Conservation (phyloP, 345 rosid species). For the Kandelia obovata region DNA sequence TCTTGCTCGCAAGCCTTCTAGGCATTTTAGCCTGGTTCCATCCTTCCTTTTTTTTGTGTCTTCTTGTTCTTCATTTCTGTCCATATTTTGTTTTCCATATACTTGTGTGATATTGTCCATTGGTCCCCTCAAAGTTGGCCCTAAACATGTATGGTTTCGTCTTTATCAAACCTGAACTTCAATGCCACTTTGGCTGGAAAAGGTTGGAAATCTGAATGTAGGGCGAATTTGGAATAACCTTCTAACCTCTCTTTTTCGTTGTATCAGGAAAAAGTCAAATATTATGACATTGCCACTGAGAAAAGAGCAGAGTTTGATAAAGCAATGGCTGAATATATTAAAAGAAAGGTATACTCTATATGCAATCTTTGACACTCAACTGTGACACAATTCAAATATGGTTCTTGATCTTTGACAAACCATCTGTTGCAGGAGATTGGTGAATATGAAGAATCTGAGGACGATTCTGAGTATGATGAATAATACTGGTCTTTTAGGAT, state of each 20-base stretch:
- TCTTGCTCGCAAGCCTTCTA: too few species aligned
- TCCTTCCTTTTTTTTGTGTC: too few species aligned
- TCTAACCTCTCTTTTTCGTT: slow-evolving; percentile 13
- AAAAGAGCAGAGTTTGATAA: slow-evolving; percentile 84
- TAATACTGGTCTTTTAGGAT: slow-evolving; percentile 20
- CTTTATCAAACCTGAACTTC: background rate
- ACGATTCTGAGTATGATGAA: slow-evolving; percentile 58
- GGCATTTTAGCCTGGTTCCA: too few species aligned
- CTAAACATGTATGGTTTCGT: too few species aligned
- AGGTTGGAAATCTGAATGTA: background rate
- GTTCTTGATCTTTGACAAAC: slow-evolving; percentile 1
- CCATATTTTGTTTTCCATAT: too few species aligned
- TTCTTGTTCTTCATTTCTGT: too few species aligned
- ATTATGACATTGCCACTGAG: slow-evolving; percentile 84
- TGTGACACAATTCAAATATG: slow-evolving; percentile 1
- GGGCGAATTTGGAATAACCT: background rate
- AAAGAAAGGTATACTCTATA: slow-evolving; percentile 48
- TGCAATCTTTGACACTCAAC: slow-evolving; percentile 4
- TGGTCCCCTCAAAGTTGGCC: too few species aligned
- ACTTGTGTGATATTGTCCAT: too few species aligned
- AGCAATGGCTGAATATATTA: slow-evolving; percentile 62
- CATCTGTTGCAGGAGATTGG: slow-evolving; percentile 59
- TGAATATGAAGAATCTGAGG: slow-evolving; percentile 54
- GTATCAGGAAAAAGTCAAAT: slow-evolving; percentile 79
- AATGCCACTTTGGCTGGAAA: background rate